Evolutionary conservation across 2,329 filamentous ascomycete species (phyloP).

Genomic region (Biscogniauxia sp.): DNA sequence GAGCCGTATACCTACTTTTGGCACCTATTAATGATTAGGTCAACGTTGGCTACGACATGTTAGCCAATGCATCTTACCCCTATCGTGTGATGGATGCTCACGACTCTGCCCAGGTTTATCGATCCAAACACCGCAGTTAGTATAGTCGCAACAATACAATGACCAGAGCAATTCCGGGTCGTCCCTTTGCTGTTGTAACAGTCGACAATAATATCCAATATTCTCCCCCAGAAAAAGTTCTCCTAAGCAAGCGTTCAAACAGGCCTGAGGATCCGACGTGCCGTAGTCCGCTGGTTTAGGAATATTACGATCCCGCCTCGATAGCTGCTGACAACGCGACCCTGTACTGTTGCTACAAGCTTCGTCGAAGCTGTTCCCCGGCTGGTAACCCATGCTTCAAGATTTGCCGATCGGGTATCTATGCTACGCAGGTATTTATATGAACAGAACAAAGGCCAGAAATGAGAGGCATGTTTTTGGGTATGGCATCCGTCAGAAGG

Average conservation of each 20-base stretch:
- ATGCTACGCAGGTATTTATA: constrained; percentile 20
- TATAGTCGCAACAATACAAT: constrained; percentile 53
- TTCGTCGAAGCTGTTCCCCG: not conserved
- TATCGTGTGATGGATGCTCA: constrained; percentile 31
- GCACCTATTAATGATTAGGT: constrained; percentile 50
- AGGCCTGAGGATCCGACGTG: constrained; percentile 19
- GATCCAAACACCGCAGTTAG: constrained; percentile 47
- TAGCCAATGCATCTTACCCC: constrained; percentile 4
- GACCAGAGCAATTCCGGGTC: constrained; percentile 37
- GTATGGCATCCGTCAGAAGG: constrained; percentile 2
- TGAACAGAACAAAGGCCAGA: constrained; percentile 10
- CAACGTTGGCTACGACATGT: constrained; percentile 44
- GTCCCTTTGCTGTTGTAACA: constrained; percentile 18
- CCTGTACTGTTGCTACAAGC: not conserved
- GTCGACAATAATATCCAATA: constrained; percentile 23
- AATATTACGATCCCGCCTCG: not conserved
- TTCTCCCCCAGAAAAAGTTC: constrained; percentile 16
- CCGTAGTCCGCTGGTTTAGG: constrained; percentile 14
- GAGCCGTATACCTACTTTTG: constrained; percentile 40
- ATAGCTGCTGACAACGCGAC: not conserved
- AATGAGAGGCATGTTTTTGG: constrained; percentile 26
- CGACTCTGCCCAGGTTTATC: constrained; percentile 40
- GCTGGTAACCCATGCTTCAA: constrained; percentile 16
- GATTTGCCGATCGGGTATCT: constrained; percentile 8
- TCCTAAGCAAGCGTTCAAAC: constrained; percentile 24